Base-by-base conservation (phyloP, 2,329 filamentous ascomycete genomes). In the Colletotrichum sp. region DNA sequence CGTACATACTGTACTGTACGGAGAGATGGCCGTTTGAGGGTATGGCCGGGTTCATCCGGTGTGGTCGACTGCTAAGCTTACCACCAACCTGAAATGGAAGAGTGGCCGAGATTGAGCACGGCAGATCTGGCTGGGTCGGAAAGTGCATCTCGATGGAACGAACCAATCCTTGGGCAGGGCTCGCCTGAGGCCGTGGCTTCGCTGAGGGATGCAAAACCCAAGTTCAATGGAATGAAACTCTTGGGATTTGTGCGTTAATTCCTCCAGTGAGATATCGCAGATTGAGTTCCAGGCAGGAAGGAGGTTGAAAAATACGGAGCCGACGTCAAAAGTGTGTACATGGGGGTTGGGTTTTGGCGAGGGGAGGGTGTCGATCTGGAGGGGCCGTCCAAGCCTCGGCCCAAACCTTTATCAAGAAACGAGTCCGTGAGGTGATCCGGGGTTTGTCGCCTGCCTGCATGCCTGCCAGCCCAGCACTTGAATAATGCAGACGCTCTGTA, bases 81-180 rank as follows among this genome's bases (percentile, higher is more conserved):
- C 44, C 62, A 63, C 75, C 75, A 76, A 67, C 72, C 75, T 71
- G 75, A 76, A 76, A 63, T 32, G 75, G 75, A 76, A 76, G 75
- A 75, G 59, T 76, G 66, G 36, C 75, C 75, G 75, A 76, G 72
- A 68, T 70, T 76, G 75, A 59, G 66, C 57, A 44, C 32, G 65
- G 71, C 70, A 76, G 70, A 76, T 74, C 70, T 76, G 64, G 39
- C 74, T 49, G 59, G 57, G 52, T 44, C 70, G 57, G 59, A 73
- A 52, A 21, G 18, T 52, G 71, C 64, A 76, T 74, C 64, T 68
- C 70, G 28, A 65, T 76, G 71, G 34, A 74, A 73, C 32, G 26
- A 60, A 65, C 70, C 70, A 66, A 76, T 76, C 57, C 44, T 59
- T 26, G 59, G 10, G 15, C 65, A 44, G 18, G 28, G 24, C 65